Evolutionary conservation across 345 rosid genomes (phyloP), one percentile per base, ranked within the genome.

Genomic region (Citrus maxima): DNA sequence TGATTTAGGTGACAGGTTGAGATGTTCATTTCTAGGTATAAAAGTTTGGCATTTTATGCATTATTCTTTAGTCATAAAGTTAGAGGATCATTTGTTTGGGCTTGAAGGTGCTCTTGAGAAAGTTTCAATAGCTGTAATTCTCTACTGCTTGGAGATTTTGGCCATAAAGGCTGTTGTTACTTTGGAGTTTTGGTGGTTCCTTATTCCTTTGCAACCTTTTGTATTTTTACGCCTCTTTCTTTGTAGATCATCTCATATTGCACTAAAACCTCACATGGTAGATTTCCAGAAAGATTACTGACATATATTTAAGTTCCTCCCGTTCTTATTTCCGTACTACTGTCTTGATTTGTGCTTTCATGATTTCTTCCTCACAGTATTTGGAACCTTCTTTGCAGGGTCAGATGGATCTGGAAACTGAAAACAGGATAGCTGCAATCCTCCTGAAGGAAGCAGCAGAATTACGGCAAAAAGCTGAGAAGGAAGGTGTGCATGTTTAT

Each of bases 391-490:
- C 16, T 78, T 58, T 69, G 76, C 81, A 77, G 79, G 51, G 10
- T 79, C 66, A 73, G 76, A 96, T 96, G 99, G 98, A 96, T 89
- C 78, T 96, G 75, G 93, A 91, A 78, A 94, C 97, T 24, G 99
- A 94, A 72, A 96, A 96, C 79, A 86, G 94, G 74, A 88, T 96
- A 81, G 98, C 97, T 80, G 86, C 97, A 27, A 84, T 93, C 80
- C 94, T 96, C 30, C 78, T 96, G 83, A 93, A 90, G 85, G 99
- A 96, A 87, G 97, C 98, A 4, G 94, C 95, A n/a, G 99, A 94
- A 49, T 86, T 93, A 82, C 89, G 92, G 69, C 85, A 86, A 61
- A 89, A 85, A 85, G 97, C 97, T 67, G 93, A 91, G 78, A 89
- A 80, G 76, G 98, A 95, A 73, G 98, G 97, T 0, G 88, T 92